These are phyloP conservation scores for Pinus taeda DNA, from an alignment of 75 land plant genomes.

Conservation along the genomic window DNA sequence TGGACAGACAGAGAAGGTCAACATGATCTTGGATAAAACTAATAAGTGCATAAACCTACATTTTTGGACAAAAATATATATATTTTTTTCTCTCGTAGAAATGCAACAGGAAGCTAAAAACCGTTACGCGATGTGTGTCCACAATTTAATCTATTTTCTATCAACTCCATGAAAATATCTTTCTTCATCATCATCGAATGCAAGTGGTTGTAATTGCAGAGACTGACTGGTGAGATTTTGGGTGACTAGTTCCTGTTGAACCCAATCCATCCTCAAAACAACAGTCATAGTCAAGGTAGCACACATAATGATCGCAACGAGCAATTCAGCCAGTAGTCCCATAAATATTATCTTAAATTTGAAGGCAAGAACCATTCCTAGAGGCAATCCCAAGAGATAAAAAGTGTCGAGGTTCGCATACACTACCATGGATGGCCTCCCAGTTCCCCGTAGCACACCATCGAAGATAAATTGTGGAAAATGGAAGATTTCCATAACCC, in stretches of 20 bases:
- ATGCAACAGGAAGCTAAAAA: too few species aligned
- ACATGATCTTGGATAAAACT: too few species aligned
- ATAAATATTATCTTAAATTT: slow-evolving; percentile 32
- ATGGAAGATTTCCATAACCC: slow-evolving; percentile 54
- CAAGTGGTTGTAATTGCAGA: neutral
- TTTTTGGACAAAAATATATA: too few species aligned
- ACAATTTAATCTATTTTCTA: too few species aligned
- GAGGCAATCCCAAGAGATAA: slow-evolving; percentile 64
- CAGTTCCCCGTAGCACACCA: slow-evolving; percentile 69
- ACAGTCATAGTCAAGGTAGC: slow-evolving; percentile 29
- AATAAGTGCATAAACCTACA: too few species aligned
- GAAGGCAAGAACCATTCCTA: slow-evolving; percentile 42
- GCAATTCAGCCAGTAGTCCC: slow-evolving; percentile 51
- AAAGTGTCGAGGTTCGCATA: slow-evolving; percentile 50
- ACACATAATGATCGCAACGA: slow-evolving; percentile 27
- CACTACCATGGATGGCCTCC: slow-evolving; percentile 55
- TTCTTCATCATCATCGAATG: neutral
- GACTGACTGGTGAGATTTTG: slow-evolving; percentile 7
- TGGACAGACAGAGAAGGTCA: too few species aligned
- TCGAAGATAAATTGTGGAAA: slow-evolving; percentile 68
- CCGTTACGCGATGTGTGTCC: too few species aligned
- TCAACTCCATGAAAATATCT: too few species aligned
- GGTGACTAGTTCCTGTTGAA: slow-evolving; percentile 40
- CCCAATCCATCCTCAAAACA: slow-evolving; percentile 45
- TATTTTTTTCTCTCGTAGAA: too few species aligned